Percentiles rank a stretch among this genome's conserved stretches.
These are phyloP conservation scores for Mycena indigotica DNA, from an alignment of 768 basidiomycete genomes.

Conservation along the genomic window DNA sequence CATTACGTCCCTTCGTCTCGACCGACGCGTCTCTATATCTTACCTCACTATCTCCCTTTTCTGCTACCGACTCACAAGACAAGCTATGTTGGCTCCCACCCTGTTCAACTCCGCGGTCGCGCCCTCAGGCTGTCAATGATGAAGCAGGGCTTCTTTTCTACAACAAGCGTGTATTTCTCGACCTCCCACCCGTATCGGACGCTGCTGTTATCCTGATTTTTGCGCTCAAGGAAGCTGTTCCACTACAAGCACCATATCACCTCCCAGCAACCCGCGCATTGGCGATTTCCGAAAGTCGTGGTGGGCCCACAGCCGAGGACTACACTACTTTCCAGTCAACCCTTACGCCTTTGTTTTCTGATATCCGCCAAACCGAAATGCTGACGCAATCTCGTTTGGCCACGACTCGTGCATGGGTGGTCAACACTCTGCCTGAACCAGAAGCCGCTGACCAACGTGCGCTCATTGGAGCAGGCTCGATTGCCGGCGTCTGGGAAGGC, in stretches of 20 bases:
- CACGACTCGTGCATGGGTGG: constrained; percentile 12
- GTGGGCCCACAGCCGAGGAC: constrained; percentile 59
- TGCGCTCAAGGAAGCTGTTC: constrained; percentile 49
- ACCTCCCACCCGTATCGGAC: constrained; percentile 31
- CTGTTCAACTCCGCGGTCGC: not conserved
- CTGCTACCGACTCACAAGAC: not conserved
- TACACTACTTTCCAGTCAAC: constrained; percentile 43
- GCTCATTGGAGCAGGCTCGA: constrained; percentile 38
- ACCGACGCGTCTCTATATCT: constrained; percentile 23
- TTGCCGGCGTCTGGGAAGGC: constrained; percentile 65
- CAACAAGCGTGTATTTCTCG: constrained; percentile 6
- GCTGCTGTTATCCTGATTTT: constrained; percentile 57
- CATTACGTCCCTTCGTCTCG: constrained; percentile 44
- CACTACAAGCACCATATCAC: constrained; percentile 49
- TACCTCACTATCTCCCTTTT: constrained; percentile 22
- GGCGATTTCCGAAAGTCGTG: constrained; percentile 44
- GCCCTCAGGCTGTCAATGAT: not conserved
- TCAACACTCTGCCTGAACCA: constrained; percentile 10
- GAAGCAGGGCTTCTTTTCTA: constrained; percentile 7
- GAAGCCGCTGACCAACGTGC: constrained; percentile 11
- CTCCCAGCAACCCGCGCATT: constrained; percentile 51
- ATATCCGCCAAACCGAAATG: constrained; percentile 28
- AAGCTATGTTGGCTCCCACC: not conserved
- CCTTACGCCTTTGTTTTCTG: constrained; percentile 54
- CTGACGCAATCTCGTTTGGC: not conserved